These are phyloP conservation scores for Podospora tetraspora DNA, from an alignment of 495 filamentous ascomycete genomes.

Conservation along the genomic window DNA sequence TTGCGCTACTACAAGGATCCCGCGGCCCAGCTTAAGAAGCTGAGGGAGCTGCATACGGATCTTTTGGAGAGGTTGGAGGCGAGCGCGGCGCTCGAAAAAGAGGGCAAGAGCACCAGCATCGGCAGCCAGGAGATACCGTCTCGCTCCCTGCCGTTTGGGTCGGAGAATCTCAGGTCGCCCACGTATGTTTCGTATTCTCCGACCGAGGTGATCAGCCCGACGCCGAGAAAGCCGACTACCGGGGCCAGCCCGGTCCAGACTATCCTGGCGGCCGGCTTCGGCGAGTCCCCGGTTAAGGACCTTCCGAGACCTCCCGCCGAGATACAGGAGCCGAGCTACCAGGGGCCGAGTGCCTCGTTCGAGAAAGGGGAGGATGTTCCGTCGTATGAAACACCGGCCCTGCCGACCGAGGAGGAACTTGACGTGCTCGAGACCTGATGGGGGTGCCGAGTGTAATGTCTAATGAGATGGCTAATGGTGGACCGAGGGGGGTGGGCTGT, in stretches of 20 bases:
- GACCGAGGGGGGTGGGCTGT: background rate
- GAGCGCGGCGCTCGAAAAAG: conserved; percentile 19
- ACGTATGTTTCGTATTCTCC: conserved; percentile 41
- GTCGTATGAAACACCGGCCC: conserved; percentile 31
- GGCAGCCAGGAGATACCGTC: conserved; percentile 33
- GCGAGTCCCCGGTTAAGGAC: conserved; percentile 14
- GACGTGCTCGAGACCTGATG: conserved; percentile 37
- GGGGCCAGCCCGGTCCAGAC: conserved; percentile 28
- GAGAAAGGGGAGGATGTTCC: conserved; percentile 44
- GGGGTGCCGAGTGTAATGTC: conserved; percentile 11
- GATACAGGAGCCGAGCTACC: conserved; percentile 39
- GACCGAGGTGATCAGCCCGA: conserved; percentile 32
- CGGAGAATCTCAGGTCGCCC: conserved; percentile 41
- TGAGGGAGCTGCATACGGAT: conserved; percentile 58
- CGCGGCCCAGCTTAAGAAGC: conserved; percentile 58
- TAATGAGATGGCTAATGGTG: conserved; percentile 10
- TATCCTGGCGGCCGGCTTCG: conserved; percentile 21
- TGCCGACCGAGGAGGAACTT: conserved; percentile 38
- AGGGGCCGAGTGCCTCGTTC: conserved; percentile 39
- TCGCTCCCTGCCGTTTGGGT: conserved; percentile 44
- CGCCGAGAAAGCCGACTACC: conserved; percentile 36
- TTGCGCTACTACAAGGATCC: conserved; percentile 60
- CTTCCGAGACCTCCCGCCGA: background rate
- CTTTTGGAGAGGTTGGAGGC: conserved; percentile 40
- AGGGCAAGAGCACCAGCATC: conserved; percentile 13